A percentile compares a stretch with the other conserved stretches of the same genome.
Conservation (phyloP, 2,329 filamentous ascomycete genomes). For the Venturia pyrina region DNA sequence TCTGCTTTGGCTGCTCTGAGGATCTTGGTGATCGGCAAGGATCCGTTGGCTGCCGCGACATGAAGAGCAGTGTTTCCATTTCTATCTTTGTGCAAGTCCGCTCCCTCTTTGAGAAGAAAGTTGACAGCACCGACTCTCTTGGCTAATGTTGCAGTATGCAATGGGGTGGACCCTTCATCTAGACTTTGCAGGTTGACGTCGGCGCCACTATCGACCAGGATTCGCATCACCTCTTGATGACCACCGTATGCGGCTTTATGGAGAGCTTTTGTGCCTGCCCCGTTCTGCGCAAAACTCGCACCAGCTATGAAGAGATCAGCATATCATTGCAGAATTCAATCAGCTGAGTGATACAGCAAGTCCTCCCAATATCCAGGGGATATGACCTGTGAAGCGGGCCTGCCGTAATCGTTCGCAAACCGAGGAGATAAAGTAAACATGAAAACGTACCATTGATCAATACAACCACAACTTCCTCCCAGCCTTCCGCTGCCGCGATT, state of each 20-base stretch:
- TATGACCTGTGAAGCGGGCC: too few relatives aligned
- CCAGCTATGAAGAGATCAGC: neutral
- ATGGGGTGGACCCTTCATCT: neutral
- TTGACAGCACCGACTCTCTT: neutral
- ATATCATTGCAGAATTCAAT: too few relatives aligned
- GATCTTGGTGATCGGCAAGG: neutral
- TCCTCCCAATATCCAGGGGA: too few relatives aligned
- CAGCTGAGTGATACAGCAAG: too few relatives aligned
- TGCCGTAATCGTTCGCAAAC: too few relatives aligned
- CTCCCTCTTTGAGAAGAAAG: neutral
- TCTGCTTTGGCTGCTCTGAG: neutral
- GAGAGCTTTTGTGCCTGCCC: neutral
- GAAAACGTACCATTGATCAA: too few relatives aligned
- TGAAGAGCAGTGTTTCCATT: neutral
- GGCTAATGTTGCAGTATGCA: neutral
- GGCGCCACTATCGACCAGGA: neutral
- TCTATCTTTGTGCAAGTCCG: neutral
- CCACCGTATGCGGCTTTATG: neutral
- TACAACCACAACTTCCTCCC: neutral
- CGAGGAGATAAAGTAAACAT: too few relatives aligned
- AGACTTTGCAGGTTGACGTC: neutral
- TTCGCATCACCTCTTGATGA: neutral
- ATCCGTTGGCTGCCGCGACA: slow-evolving; percentile 1
- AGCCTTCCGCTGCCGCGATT: neutral
- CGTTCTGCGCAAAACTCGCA: neutral